Base-by-base conservation (phyloP, 768 basidiomycete genomes). In the Auriscalpium microsporum region DNA sequence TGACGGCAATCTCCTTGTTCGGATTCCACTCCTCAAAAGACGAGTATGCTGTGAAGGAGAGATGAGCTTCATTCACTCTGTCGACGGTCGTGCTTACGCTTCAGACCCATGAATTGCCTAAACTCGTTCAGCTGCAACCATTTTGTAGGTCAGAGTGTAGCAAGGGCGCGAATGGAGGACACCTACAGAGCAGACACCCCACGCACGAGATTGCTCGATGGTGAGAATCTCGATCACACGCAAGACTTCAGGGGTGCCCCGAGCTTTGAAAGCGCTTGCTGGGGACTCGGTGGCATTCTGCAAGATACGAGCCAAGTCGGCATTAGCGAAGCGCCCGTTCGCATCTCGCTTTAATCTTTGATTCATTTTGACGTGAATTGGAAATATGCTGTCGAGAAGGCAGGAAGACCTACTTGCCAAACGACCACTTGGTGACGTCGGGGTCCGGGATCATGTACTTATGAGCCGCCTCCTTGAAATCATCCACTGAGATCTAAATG, bases 131-230 rank as follows among this genome's bases (percentile, higher is more conserved):
- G 44, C 59, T 62, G 48, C 13, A 9, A 16, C 33, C 28, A 21
- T 9, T n/a, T 48, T 48, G 23, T 21, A 9, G 46, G 48, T 9
- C 40, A 21, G 48, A 33, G 56, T 47, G 46, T 35, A 45, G 44
- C 16, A 19, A 16, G 23, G 16, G 8, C 34, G 28, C 52, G 52
- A 35, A 23, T 17, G 16, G 33, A 23, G 45, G 6, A 33, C 11
- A 66, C 81, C 59, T 62, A 81, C 87, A 14, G 84, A 85, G 65
- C 87, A 90, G n/a, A 74, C 73, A 17, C 83, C 84, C 86, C 87
- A 90, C 17, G 63, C 71, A 57, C 88, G 73, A 34, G 79, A 76
- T 64, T 85, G 83, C 58, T 81, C 71, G 14, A 90, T 89, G 1
- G 79, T 79, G 65, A 90, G 69, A 6, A 88, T 71, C 64, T 91